Evolutionary conservation across 2,329 filamentous ascomycete genomes (phyloP).

Genomic region (Pseudocercospora macadamiae): DNA sequence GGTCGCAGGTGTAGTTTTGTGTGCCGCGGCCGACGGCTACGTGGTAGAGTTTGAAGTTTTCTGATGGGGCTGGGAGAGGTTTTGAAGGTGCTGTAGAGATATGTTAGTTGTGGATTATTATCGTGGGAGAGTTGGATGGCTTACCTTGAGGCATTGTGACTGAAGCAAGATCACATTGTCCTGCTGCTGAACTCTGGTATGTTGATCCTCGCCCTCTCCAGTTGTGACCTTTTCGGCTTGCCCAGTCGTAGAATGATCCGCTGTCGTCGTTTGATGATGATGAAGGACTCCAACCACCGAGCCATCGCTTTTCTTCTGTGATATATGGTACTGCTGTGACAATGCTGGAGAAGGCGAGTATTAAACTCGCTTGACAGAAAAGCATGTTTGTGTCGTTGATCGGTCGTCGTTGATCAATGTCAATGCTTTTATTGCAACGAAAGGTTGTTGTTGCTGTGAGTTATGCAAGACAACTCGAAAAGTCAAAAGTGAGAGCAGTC

Average conservation of each 20-base stretch:
- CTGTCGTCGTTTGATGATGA: constrained; percentile 14
- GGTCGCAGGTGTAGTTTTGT: constrained; percentile 87
- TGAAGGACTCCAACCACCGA: constrained; percentile 17
- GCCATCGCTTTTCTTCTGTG: constrained; percentile 25
- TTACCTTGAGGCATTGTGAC: constrained; percentile 28
- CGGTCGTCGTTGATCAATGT: constrained; percentile 12
- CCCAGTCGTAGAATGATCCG: constrained; percentile 11
- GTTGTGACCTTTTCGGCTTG: constrained; percentile 21
- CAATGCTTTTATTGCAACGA: constrained; percentile 5
- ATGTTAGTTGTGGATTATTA: not conserved
- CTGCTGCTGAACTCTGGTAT: constrained; percentile 4
- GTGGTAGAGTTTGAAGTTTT: constrained; percentile 69
- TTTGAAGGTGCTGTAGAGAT: constrained; percentile 31
- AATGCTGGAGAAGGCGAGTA: constrained; percentile 25
- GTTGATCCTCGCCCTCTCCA: constrained; percentile 15
- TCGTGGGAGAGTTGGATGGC: not conserved
- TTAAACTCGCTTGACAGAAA: constrained; percentile 27
- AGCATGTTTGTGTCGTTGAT: constrained; percentile 27
- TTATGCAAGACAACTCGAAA: too few relatives aligned
- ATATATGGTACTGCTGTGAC: constrained; percentile 26
- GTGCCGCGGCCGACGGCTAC: constrained; percentile 86
- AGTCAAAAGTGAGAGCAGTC: constrained; percentile 6
- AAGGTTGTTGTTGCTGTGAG: constrained; percentile 1
- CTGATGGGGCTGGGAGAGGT: constrained; percentile 62
- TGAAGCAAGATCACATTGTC: constrained; percentile 18